These are phyloP conservation scores for Trichoderma sp. DNA, from an alignment of 2,329 filamentous ascomycete genomes.

Conservation along the genomic window DNA sequence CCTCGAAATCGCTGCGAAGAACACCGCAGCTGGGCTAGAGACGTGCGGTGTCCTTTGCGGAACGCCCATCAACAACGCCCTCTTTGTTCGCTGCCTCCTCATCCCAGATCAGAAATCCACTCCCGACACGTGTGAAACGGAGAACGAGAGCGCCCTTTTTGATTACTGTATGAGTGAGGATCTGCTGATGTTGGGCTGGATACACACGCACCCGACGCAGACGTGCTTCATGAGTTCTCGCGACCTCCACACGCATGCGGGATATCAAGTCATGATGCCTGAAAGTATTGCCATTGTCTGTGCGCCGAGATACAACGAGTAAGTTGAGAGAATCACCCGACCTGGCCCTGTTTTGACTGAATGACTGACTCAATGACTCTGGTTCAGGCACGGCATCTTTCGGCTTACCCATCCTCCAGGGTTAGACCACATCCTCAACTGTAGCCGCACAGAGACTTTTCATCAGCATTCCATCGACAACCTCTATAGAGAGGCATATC, in stretches of 20 bases:
- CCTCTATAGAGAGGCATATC: conserved; percentile 74
- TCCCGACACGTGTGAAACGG: conserved; percentile 90
- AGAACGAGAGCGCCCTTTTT: conserved; percentile 81
- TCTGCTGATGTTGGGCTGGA: conserved; percentile 89
- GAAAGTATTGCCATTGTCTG: conserved; percentile 98
- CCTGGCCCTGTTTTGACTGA: conserved; percentile 11
- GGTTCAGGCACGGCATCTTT: conserved; percentile 82
- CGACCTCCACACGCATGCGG: conserved; percentile 89
- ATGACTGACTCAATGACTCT: neutral
- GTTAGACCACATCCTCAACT: conserved; percentile 79
- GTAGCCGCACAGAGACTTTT: conserved; percentile 77
- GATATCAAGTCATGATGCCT: conserved; percentile 94
- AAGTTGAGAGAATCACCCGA: conserved; percentile 42
- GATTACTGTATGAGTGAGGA: conserved; percentile 87
- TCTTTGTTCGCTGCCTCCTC: conserved; percentile 86
- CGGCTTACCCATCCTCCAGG: conserved; percentile 91
- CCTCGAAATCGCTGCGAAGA: conserved; percentile 70
- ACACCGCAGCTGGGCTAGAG: conserved; percentile 82
- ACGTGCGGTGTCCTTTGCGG: conserved; percentile 95
- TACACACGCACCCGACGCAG: conserved; percentile 95
- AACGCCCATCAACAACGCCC: conserved; percentile 84
- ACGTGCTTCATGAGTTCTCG: conserved; percentile 97
- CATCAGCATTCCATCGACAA: conserved; percentile 71
- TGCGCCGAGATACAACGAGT: conserved; percentile 78
- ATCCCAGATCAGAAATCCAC: conserved; percentile 91